Percentiles rank a stretch among this genome's conserved stretches.
Evolutionary conservation across 2,329 filamentous ascomycete genomes (phyloP).

Genomic region (Fusarium sulawesiense): DNA sequence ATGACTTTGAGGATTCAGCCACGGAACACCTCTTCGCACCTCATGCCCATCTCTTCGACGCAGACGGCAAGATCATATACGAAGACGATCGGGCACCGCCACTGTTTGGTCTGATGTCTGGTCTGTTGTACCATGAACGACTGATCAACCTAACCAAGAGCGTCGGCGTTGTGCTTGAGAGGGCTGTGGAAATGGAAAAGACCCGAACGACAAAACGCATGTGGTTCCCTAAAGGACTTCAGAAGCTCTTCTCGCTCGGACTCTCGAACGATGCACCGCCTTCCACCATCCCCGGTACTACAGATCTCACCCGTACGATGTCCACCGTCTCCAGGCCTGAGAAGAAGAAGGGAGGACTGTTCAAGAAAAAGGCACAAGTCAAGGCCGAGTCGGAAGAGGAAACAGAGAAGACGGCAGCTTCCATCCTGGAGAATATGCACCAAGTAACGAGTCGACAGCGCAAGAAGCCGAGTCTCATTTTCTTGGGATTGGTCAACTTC

Average conservation of each 20-base stretch:
- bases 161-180: not conserved
- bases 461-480: slow-evolving; percentile 10
- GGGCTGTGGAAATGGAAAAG: slow-evolving; percentile 6
- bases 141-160: slow-evolving; percentile 15
- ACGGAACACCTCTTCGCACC: slow-evolving; percentile 6
- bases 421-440: slow-evolving; percentile 7
- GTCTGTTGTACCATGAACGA: slow-evolving; percentile 13
- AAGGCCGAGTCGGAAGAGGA: not conserved
- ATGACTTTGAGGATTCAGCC: slow-evolving; percentile 15
- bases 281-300: not conserved
- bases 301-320: slow-evolving; percentile 12
- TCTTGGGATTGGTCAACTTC: slow-evolving; percentile 11
- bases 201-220: not conserved
- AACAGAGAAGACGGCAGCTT: not conserved
- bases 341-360: slow-evolving; percentile 8
- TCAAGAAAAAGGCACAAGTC: slow-evolving; percentile 4
- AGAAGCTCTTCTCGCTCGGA: slow-evolving; percentile 4
- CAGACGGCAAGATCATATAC: slow-evolving; percentile 9
- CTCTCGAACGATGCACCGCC: slow-evolving; percentile 18
- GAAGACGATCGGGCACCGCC: slow-evolving; percentile 5
- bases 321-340: slow-evolving; percentile 10
- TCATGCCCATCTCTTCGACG: slow-evolving; percentile 17
- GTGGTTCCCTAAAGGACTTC: slow-evolving; percentile 16
- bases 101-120: slow-evolving; percentile 16
- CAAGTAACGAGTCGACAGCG: slow-evolving; percentile 11